Base-by-base conservation (phyloP, 768 basidiomycete species). In the Auricularia sp. region DNA sequence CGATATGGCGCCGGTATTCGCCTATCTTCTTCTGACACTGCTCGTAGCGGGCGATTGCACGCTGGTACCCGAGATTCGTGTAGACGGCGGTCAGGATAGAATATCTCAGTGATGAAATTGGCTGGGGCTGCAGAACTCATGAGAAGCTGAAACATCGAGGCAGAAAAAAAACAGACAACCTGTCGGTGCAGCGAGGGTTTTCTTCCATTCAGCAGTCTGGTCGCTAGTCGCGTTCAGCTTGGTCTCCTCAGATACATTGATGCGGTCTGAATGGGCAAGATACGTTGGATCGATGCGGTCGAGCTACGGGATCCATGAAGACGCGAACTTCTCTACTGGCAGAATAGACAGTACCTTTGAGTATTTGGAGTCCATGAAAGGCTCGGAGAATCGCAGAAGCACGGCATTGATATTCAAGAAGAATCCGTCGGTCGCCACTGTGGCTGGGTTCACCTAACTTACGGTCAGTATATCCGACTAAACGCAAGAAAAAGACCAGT, bases 91-190 rank as follows among this genome's bases (percentile, higher is more conserved):
- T 81, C 54, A 98, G 81, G 81, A 78, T 91, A 98, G 79, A 98
- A 98, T 21, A 97, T 85, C 54, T 98, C 88, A 5, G 96, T 93
- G 67, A 98, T 93, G 75, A 99, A 99, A 73, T 97, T 97, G 2
- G 90, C 86, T 4, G 86, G 73, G 3, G 84, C 73, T n/a, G 82
- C 86, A 85, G 14, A 6, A 59, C 11, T 59, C 29, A 18, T 61
- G n/a, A 65, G 18, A 35, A 51, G 34, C 29, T 44, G 24, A 4
- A 61, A 11, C 42, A 63, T 1, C 64, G 24, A 10, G 36, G 21
- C 37, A 61, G 58, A 62, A 7, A 45, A 61, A 16, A 5, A 7
- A 36, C 16, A 21, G 35, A 24, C 6, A 13, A 54, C 54, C 45
- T 4, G 21, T 5, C 67, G 79, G 68, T 16, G 76, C 71, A 67